phyloP scores from a whole-genome alignment of 176 grass and related monocot species.

The Calamus simplicifolius region DNA sequence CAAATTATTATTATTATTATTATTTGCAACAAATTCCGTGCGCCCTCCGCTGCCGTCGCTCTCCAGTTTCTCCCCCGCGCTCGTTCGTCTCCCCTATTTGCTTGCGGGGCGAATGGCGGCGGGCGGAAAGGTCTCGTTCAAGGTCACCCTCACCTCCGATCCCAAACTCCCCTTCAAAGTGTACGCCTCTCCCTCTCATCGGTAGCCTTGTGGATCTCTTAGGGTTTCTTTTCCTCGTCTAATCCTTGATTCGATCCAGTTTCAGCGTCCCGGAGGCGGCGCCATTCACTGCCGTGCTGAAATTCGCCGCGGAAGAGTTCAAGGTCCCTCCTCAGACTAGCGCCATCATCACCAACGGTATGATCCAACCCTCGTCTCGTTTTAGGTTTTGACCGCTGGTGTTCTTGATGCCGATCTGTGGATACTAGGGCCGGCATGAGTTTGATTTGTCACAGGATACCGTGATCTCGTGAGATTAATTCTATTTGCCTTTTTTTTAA shows the following conservation, averaged over 20 bases:
- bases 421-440: too few relatives aligned
- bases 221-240: neutral
- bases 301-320: slow-evolving; percentile 95
- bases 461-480: too few relatives aligned
- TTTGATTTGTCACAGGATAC: too few relatives aligned
- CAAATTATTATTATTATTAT: too few relatives aligned
- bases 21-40: too few relatives aligned
- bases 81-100: neutral
- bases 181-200: slow-evolving; percentile 21
- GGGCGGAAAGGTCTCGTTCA: slow-evolving; percentile 91
- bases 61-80: neutral
- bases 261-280: slow-evolving; percentile 96
- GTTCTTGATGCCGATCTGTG: too few relatives aligned
- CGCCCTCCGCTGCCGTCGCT: too few relatives aligned
- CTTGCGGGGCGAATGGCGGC: neutral
- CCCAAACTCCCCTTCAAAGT: slow-evolving; percentile 99
- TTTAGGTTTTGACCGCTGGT: too few relatives aligned
- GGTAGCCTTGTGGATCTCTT: neutral
- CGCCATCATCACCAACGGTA: slow-evolving; percentile 99
- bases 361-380: neutral
- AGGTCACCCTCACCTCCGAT: slow-evolving; percentile 96
- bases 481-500: too few relatives aligned
- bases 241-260: slow-evolving; percentile 32
- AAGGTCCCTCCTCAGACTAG: slow-evolving; percentile 98
- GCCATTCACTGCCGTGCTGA: slow-evolving; percentile 93